phyloP scores from a whole-genome alignment of 1,284 basidiomycete species.

The Cystobasidium sp. region DNA sequence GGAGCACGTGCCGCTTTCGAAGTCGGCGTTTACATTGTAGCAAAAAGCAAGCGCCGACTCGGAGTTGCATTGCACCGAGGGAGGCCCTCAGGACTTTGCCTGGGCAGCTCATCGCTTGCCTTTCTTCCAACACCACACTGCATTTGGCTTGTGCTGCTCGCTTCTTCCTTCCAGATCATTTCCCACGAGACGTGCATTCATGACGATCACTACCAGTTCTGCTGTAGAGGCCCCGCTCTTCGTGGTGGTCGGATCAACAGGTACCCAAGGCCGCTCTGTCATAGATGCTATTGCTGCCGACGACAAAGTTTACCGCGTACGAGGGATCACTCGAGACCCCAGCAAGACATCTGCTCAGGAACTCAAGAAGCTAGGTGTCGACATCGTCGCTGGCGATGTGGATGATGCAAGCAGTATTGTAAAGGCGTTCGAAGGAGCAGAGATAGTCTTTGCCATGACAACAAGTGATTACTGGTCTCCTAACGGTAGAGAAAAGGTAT shows the following conservation, averaged over 20 bases:
- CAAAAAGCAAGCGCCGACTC: no score
- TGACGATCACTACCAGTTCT: conserved; percentile 14
- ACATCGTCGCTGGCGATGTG: conserved; percentile 49
- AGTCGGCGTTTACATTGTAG: no score
- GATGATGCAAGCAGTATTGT: conserved; percentile 39
- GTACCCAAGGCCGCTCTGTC: conserved; percentile 51
- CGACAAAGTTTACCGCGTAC: conserved; percentile 46
- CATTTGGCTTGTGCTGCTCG: background rate
- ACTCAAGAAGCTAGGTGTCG: conserved; percentile 45
- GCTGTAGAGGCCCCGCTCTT: conserved; percentile 24
- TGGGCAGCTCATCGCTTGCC: no score
- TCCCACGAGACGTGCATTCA: background rate
- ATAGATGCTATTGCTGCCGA: conserved; percentile 47
- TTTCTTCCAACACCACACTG: no score
- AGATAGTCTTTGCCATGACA: conserved; percentile 51
- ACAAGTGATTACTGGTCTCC: conserved; percentile 45
- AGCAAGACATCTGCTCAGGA: conserved; percentile 45
- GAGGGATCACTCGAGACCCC: conserved; percentile 51
- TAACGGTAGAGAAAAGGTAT: conserved; percentile 45
- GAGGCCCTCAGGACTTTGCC: no score
- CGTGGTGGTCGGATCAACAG: conserved; percentile 51
- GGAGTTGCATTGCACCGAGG: no score
- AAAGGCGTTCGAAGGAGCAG: conserved; percentile 48
- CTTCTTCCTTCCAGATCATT: background rate
- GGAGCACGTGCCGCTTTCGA: no score